Conservation (phyloP, 2,329 filamentous ascomycete species). For the Incumbomyces delicatus region DNA sequence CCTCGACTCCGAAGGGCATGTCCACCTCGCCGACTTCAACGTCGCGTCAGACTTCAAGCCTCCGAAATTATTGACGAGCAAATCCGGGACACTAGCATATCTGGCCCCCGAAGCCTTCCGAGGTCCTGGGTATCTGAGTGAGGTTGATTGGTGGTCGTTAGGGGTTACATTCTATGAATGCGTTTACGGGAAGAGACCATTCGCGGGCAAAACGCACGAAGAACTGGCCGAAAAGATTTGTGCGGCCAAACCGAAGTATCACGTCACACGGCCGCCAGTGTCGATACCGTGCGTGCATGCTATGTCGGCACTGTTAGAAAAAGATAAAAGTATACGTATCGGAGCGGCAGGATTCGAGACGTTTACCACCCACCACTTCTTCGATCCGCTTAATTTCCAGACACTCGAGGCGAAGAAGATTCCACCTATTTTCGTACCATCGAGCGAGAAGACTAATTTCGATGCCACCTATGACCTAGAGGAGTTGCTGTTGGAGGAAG, state of each 20-base stretch:
- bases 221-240: constrained; percentile 70
- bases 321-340: constrained; percentile 69
- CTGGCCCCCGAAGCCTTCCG: constrained; percentile 91
- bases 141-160: constrained; percentile 97
- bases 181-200: constrained; percentile 98
- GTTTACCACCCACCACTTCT: constrained; percentile 84
- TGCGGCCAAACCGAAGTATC: constrained; percentile 73
- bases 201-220: constrained; percentile 80
- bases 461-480: constrained; percentile 97
- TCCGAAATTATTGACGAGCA: constrained; percentile 77
- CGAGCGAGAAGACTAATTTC: constrained; percentile 97
- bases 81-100: constrained; percentile 92
- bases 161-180: constrained; percentile 99
- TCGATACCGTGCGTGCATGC: constrained; percentile 81
- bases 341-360: constrained; percentile 73
- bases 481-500: constrained; percentile 85
- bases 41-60: constrained; percentile 88
- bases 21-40: constrained; percentile 97
- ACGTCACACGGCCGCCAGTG: constrained; percentile 85
- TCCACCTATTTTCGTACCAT: constrained; percentile 83
- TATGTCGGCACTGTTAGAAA: constrained; percentile 72
- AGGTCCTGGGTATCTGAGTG: constrained; percentile 76
- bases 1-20: constrained; percentile 79
- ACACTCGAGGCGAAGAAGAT: constrained; percentile 78
- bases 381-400: constrained; percentile 73